Base-by-base conservation (phyloP, 1,284 basidiomycete species). In the Boletus semigastroideus region DNA sequence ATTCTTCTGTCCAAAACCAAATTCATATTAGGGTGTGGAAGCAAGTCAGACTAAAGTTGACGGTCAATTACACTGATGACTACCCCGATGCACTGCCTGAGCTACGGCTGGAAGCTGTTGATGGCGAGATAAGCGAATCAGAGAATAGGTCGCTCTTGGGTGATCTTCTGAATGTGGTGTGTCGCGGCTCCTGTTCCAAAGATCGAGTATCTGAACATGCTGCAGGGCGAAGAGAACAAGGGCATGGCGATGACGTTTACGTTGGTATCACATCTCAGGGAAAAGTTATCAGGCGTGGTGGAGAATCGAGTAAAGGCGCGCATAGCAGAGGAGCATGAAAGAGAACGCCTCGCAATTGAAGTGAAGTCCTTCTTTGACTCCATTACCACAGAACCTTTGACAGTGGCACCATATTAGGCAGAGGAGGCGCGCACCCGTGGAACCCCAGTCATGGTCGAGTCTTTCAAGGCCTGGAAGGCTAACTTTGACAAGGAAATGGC, bases 201-300 rank as follows among this genome's bases (percentile, higher is more conserved):
- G 25, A 19, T 25, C 8, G 9, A 45, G n/a, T 19, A 12, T 34
- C 51, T 22, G 47, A 66, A 36, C 38, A 42, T 41, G 25, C 52
- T 46, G 38, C 58, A 94, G 92, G 94, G 89, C 27, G 83, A 90
- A 65, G 94, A 98, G 65, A 95, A 92, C 61, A 67, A 94, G 22
- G 94, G 94, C 36, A 96, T 98, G 88, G 94, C 96, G 2, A 98
- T 98, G 94, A 95, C 94, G 12, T 99, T 98, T 67, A 93, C 95
- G 0, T 78, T 99, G 7, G 90, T 94, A 5, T 88, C 92, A 3
- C 88, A 92, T 61, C 79, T 98, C 42, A 80, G 90, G 56, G 95
- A 98, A 67, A 78, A 84, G 45, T 74, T 98, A 13, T 82, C 86
- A 4, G 66, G 68, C 14, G 71, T 95, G 30, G 79, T 92, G 40